Evolutionary conservation across 1,284 basidiomycete genomes (phyloP), one percentile per base, ranked within the genome.

Genomic region (Papiliotrema fonsecae): DNA sequence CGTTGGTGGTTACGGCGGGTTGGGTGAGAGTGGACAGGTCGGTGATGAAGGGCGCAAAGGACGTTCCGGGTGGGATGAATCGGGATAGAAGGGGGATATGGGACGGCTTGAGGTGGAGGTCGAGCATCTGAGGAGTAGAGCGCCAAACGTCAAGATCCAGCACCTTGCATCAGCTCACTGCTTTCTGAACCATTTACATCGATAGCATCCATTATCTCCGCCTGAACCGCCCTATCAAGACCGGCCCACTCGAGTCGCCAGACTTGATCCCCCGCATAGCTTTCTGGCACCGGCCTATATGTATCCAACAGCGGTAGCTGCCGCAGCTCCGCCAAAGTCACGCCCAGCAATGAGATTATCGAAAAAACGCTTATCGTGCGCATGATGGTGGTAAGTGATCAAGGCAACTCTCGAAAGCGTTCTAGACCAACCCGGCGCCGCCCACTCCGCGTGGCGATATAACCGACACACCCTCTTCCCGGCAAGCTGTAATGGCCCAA

Each of bases 111-210:
- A 73, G 37, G 31, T 61, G 60, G 34, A 73, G 27, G 50, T 72
- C 69, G 43, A 72, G 30, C 13, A 51, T 46, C 4, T 52, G 37
- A 1, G 52, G 45, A 1, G 69, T 59, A 2, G 58, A 48, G 24
- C 58, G 58, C 73, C 73, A 75, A 22, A 75, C 51, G 47, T 75
- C 73, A 10, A 72, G 57, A 26, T 66, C 52, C 25, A 70, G 52
- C 3, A 56, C 24, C 70, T 73, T 43, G 22, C 19, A 26, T 32
- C 41, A 32, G 28, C 26, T 35, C 27, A 11, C 6, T 26, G 19
- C 6, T 11, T 22, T 24, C 25, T 34, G 9, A 4, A 22, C 10
- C 39, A 21, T 62, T 46, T 42, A 67, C 65, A 34, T 65, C 57
- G 22, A 62, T 49, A 14, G 58, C 32, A 7, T 51, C 30, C 38